Conservation (phyloP, 1,139 yeast genomes). For the Hanseniaspora gamundiae region DNA sequence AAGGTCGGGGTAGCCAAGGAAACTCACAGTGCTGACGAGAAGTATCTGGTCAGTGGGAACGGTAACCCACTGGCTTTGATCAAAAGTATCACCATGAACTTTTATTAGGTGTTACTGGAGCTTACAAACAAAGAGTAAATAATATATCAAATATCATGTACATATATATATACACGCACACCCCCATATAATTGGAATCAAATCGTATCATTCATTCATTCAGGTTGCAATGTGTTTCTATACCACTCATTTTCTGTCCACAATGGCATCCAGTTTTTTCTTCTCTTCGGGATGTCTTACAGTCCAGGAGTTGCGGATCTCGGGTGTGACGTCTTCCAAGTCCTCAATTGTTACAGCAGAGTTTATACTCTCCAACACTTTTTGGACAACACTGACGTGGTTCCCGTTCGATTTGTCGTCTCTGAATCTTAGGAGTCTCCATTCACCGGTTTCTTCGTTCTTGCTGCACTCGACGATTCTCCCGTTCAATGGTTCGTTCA, state of each 20-base stretch:
- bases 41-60: slow-evolving; percentile 55
- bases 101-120: neutral
- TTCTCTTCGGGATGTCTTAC: slow-evolving; percentile 28
- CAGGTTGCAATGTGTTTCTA: too few species aligned
- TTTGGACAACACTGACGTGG: slow-evolving; percentile 66
- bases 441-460: slow-evolving; percentile 37
- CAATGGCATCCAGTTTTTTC: slow-evolving; percentile 26
- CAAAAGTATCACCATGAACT: slow-evolving; percentile 30
- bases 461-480: slow-evolving; percentile 75
- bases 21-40: slow-evolving; percentile 36
- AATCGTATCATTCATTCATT: too few species aligned
- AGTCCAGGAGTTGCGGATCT: slow-evolving; percentile 38
- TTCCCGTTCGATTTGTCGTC: slow-evolving; percentile 89
- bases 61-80: slow-evolving; percentile 70
- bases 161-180: neutral
- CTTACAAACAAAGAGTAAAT: too few species aligned
- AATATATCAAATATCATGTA: neutral
- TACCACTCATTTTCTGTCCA: slow-evolving; percentile 5
- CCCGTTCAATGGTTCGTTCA: slow-evolving; percentile 79
- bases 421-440: slow-evolving; percentile 83
- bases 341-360: slow-evolving; percentile 82
- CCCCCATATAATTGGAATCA: too few species aligned
- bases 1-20: slow-evolving; percentile 42
- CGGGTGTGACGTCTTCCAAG: slow-evolving; percentile 36
- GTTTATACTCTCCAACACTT: slow-evolving; percentile 68